A percentile compares a stretch with the other conserved stretches of the same genome.
Conservation (phyloP, 495 filamentous ascomycete genomes). For the Astrothelium subdiscretum region DNA sequence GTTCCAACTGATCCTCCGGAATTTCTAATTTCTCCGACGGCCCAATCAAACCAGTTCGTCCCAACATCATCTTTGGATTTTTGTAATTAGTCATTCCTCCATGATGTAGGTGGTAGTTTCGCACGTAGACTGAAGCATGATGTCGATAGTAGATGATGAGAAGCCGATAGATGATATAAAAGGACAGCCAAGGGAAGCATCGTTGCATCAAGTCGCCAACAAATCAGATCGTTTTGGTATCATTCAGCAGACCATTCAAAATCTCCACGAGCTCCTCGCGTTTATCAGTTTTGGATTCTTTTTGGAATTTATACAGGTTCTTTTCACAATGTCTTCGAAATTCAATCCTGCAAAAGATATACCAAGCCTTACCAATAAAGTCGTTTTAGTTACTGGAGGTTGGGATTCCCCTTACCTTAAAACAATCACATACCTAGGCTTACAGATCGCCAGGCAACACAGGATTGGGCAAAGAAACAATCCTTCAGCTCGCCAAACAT, state of each 20-base stretch:
- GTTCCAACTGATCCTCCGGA: too few relatives aligned
- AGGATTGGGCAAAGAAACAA: slow-evolving; percentile 55
- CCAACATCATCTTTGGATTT: too few relatives aligned
- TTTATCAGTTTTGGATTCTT: neutral
- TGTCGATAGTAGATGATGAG: neutral
- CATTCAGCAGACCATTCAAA: neutral
- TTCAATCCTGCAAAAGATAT: slow-evolving; percentile 27
- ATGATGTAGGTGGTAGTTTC: too few relatives aligned
- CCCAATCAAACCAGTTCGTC: too few relatives aligned
- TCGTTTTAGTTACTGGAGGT: slow-evolving; percentile 21
- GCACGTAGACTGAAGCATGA: too few relatives aligned
- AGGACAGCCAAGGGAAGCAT: neutral
- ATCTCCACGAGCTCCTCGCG: neutral
- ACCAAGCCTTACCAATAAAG: slow-evolving; percentile 14
- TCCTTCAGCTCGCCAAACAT: slow-evolving; percentile 50
- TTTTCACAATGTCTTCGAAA: neutral
- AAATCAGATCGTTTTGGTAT: neutral
- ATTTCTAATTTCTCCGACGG: too few relatives aligned
- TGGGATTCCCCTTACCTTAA: neutral
- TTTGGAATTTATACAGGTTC: neutral
- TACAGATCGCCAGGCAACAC: slow-evolving; percentile 37
- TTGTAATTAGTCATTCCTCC: too few relatives aligned
- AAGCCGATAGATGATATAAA: neutral
- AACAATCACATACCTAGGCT: neutral
- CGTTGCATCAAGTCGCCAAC: neutral